Evolutionary conservation across 2,329 filamentous ascomycete species (phyloP).

Genomic region (Periconia sp.): DNA sequence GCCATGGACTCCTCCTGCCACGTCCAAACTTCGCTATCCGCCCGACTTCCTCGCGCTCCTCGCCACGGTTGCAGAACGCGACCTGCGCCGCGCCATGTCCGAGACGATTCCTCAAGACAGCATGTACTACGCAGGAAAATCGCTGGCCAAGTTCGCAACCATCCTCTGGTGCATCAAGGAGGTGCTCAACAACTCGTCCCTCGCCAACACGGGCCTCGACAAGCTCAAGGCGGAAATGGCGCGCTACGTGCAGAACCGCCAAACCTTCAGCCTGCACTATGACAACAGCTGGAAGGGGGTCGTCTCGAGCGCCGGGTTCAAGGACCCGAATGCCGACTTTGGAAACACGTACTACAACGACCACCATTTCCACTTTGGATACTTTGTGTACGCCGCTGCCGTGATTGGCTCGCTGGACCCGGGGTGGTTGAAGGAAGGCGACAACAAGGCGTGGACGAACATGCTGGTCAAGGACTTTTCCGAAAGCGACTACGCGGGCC

Average conservation of each 20-base stretch:
- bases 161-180: constrained; percentile 56
- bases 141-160: constrained; percentile 49
- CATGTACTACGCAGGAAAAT: constrained; percentile 89
- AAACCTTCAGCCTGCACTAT: constrained; percentile 60
- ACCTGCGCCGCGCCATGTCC: constrained; percentile 78
- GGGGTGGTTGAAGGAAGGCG: constrained; percentile 65
- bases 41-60: constrained; percentile 66
- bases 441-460: constrained; percentile 82
- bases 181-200: constrained; percentile 62
- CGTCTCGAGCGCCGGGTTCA: constrained; percentile 78
- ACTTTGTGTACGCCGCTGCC: constrained; percentile 86
- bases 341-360: constrained; percentile 82
- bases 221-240: constrained; percentile 56
- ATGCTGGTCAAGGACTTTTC: constrained; percentile 82
- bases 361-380: constrained; percentile 73
- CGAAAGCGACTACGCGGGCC: constrained; percentile 73
- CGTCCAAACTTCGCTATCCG: constrained; percentile 42
- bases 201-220: constrained; percentile 56
- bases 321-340: constrained; percentile 73
- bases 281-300: constrained; percentile 76
- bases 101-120: constrained; percentile 77
- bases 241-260: constrained; percentile 53
- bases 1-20: constrained; percentile 66
- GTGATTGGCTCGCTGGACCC: constrained; percentile 81
- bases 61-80: constrained; percentile 67